Conservation (phyloP, 2,329 filamentous ascomycete genomes). For the Pyrenophora tritici-repentis region DNA sequence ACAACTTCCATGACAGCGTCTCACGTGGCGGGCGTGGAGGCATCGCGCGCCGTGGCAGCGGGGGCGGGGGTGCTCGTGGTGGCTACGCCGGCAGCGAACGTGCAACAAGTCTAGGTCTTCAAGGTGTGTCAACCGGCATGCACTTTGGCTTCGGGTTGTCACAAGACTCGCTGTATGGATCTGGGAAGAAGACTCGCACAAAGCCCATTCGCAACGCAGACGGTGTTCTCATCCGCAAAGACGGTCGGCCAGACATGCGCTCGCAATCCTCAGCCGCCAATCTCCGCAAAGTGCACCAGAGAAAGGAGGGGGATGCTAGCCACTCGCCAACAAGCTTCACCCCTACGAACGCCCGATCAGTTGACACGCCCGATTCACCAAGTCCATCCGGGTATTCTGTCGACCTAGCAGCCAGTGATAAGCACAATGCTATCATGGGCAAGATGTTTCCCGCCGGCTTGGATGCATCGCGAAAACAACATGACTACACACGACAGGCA, state of each 20-base stretch:
- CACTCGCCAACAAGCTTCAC: conserved; percentile 31
- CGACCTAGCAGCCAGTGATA: conserved; percentile 23
- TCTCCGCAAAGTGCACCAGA: conserved; percentile 56
- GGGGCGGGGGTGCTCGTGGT: conserved; percentile 30
- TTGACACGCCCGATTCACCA: conserved; percentile 31
- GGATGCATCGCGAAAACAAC: conserved; percentile 37
- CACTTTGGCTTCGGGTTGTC: conserved; percentile 24
- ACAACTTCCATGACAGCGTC: conserved; percentile 43
- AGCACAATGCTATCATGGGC: conserved; percentile 43
- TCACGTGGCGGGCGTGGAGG: conserved; percentile 33
- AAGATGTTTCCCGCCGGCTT: conserved; percentile 47
- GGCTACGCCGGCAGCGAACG: conserved; percentile 33
- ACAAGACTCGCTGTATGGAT: conserved; percentile 42
- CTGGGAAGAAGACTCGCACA: conserved; percentile 56
- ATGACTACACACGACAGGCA: conserved; percentile 41
- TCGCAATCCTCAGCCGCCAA: conserved; percentile 59
- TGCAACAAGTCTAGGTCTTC: conserved; percentile 36
- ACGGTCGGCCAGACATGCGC: conserved; percentile 58
- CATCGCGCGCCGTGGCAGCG: conserved; percentile 43
- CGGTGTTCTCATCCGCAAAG: conserved; percentile 57
- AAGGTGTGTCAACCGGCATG: conserved; percentile 30
- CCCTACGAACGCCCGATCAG: conserved; percentile 26
- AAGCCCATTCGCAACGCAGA: conserved; percentile 57
- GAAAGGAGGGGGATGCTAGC: conserved; percentile 49
- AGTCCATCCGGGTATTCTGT: conserved; percentile 27